Base-by-base conservation (phyloP, 805 yeast species). In the Yarrowia deformans region DNA sequence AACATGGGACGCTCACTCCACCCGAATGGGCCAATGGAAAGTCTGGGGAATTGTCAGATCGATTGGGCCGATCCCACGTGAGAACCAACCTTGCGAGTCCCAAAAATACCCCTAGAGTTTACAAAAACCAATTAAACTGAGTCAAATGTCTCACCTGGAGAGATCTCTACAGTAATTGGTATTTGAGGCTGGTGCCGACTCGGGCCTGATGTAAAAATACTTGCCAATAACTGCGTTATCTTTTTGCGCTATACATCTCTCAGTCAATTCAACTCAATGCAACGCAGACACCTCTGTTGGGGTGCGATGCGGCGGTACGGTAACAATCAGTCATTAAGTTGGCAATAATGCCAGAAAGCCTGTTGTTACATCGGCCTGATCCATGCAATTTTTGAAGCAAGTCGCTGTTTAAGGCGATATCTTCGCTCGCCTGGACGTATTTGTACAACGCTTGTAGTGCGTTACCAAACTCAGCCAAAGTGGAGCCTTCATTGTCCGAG, bases 51-150 rank as follows among this genome's bases (percentile, higher is more conserved):
- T 18, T 35, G 19, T 52, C 58, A 18, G 42, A 52, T 35, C 58
- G 18, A 35, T 14, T 10, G n/a, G 16, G 58, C 7, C 42, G 40
- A 34, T 39, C 34, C 35, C 46, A 55, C 34, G 61, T 55, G 34
- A 55, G 5, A 34, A 8, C 45, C 46, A 39, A 55, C 43, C 45
- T 39, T 55, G 45, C 56, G 16, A 14, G 56, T 34, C 40, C 56
- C 56, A 50, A 50, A 50, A 50, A 52, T 52, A 52, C 43, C 54
- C 39, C 19, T 19, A 52, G 58, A 52, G 58, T 52, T 52, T 52
- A 10, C 42, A 52, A 52, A 52, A 52, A 52, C 58, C 58, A 52
- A 52, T 52, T 52, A 18, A 35, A 35, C 58, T 52, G 58, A 52
- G 19, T 52, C 58, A 35, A 14, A 18, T 52, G 58, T 52, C 35